These are phyloP conservation scores for Rosellinia necatrix DNA, from an alignment of 2,329 filamentous ascomycete species.

Conservation along the genomic window DNA sequence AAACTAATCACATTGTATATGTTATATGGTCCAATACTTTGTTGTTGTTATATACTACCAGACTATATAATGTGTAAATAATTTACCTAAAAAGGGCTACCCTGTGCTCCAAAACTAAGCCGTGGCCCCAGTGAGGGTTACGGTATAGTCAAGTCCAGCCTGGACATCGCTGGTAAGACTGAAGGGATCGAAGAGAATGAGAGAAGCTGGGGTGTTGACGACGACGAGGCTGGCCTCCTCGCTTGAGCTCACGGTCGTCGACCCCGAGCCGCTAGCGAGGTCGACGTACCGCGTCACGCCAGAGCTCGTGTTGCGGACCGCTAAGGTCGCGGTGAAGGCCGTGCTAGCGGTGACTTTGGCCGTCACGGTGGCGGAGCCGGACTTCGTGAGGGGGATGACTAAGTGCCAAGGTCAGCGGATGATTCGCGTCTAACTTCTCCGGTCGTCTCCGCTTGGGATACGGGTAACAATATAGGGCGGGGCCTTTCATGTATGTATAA, in stretches of 20 bases:
- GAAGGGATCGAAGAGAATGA: slow-evolving; percentile 52
- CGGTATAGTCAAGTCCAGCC: slow-evolving; percentile 45
- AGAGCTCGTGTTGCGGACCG: slow-evolving; percentile 41
- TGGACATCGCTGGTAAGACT: slow-evolving; percentile 43
- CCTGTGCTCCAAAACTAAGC: slow-evolving; percentile 13
- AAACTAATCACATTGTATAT: no score
- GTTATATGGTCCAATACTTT: no score
- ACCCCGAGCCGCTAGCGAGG: slow-evolving; percentile 42
- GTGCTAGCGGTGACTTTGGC: slow-evolving; percentile 39
- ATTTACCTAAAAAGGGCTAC: not conserved
- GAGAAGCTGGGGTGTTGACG: slow-evolving; percentile 51
- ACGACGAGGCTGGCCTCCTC: slow-evolving; percentile 53
- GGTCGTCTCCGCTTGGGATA: no score
- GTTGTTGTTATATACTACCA: not conserved
- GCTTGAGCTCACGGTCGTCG: slow-evolving; percentile 41
- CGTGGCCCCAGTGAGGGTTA: slow-evolving; percentile 34
- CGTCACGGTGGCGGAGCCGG: slow-evolving; percentile 47
- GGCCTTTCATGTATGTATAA: not conserved
- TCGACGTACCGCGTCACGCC: slow-evolving; percentile 45
- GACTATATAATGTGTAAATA: not conserved
- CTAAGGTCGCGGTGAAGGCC: slow-evolving; percentile 49
- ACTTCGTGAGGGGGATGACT: slow-evolving; percentile 24
- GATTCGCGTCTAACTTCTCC: not conserved
- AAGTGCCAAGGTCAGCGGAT: not conserved
- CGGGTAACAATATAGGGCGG: not conserved